Evolutionary conservation across 495 filamentous ascomycete species (phyloP).

Genomic region (Xylaria telfairii): DNA sequence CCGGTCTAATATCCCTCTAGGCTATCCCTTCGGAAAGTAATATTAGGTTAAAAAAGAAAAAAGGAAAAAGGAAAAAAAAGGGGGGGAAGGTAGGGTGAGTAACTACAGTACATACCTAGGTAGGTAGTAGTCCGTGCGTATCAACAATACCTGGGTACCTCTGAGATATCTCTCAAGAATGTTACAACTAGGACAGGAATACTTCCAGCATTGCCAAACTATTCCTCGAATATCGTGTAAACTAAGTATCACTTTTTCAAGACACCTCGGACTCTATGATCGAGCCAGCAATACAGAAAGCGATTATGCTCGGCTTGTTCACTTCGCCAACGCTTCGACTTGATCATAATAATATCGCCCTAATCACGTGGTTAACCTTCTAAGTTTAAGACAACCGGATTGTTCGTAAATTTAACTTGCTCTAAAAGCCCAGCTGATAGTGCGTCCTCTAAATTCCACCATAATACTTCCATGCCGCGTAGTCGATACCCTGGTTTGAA

Average conservation of each 20-base stretch:
- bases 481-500: not conserved
- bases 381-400: not conserved
- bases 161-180: not conserved
- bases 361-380: not conserved
- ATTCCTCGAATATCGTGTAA: not conserved
- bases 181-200: not conserved
- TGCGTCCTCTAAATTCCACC: not conserved
- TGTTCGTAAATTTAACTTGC: not conserved
- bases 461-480: not conserved
- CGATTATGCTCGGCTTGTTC: not conserved
- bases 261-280: not conserved
- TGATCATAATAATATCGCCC: not conserved
- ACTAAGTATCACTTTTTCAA: not conserved
- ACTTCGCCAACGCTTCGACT: not conserved
- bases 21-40: too few species aligned
- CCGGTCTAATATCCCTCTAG: not conserved
- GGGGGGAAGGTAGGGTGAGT: too few species aligned
- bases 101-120: too few species aligned
- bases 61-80: too few species aligned
- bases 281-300: not conserved
- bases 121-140: too few species aligned
- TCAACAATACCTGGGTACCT: not conserved
- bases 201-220: not conserved
- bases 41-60: too few species aligned
- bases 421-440: not conserved